Base-by-base conservation (phyloP, 2,329 filamentous ascomycete species). In the Microcera coccophila region DNA sequence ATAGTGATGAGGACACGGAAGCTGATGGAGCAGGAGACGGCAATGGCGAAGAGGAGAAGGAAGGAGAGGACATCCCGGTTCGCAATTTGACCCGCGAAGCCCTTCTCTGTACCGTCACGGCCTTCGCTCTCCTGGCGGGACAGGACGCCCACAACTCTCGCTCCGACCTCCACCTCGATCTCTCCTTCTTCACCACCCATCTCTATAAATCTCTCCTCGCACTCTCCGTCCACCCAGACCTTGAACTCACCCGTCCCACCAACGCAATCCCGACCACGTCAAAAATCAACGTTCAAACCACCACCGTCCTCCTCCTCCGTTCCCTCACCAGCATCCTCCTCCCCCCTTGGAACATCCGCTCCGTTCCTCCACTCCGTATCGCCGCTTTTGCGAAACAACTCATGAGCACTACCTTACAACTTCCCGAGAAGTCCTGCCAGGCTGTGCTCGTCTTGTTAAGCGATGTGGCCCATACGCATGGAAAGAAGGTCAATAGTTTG, bases 341-440 rank as follows among this genome's bases (percentile, higher is more conserved):
- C 1, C 89, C 91, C 1, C 71, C 81, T 36, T 81, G 84, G 68
- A 79, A 85, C 64, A 74, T 88, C 57, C 78, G 86, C 60, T 76
- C 85, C 45, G 78, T 90, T 3, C 89, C 93, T 1, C 90, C 90
- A 0, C 68, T 90, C 16, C 83, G 90, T 14, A 76, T 97, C n/a
- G 91, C 89, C 11, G 87, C 90, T 10, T 98, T 97, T 68, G 80
- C 85, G 10, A 98, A 98, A 71, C 88, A 95, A 59, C 80, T 98
- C 22, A 82, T 93, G 74, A 85, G 85, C 0, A 73, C 83, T 1
- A 79, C 88, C 0, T 73, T 98, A 37, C 93, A 97, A 53, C 69
- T 95, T 18, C 93, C 93, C 0, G 91, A 96, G 66, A 95, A 95
- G 65, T 94, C 87, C 1, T 79, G 82, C 31, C 78, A 89, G 52